phyloP scores from a whole-genome alignment of 2,329 filamentous ascomycete species.

The Lasiodiplodia hormozganensis region DNA sequence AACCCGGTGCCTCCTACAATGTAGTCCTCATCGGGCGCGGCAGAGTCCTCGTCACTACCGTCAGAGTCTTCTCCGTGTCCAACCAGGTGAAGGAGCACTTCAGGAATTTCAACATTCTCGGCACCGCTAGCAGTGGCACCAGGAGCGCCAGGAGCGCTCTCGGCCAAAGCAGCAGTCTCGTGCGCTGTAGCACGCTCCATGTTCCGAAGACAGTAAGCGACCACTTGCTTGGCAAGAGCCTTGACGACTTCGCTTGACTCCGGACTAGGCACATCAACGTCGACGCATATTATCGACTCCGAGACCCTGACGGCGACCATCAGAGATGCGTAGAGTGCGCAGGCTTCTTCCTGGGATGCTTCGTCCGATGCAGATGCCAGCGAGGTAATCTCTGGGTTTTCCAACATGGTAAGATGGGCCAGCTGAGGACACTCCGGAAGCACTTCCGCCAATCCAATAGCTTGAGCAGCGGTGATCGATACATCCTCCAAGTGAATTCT shows the following conservation, averaged over 20 bases:
- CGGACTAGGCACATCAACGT: constrained; percentile 84
- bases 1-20: constrained; percentile 95
- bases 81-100: constrained; percentile 86
- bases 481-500: constrained; percentile 88
- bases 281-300: constrained; percentile 82
- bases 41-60: constrained; percentile 66
- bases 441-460: constrained; percentile 88
- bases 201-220: constrained; percentile 91
- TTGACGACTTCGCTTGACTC: constrained; percentile 90
- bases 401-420: constrained; percentile 85
- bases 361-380: constrained; percentile 80
- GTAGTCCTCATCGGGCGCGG: constrained; percentile 88
- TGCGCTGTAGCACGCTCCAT: constrained; percentile 79
- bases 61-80: constrained; percentile 66
- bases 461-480: constrained; percentile 82
- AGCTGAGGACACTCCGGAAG: constrained; percentile 82
- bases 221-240: constrained; percentile 90
- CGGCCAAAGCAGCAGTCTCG: constrained; percentile 56
- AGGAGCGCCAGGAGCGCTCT: constrained; percentile 42
- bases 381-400: constrained; percentile 75
- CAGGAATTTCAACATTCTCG: constrained; percentile 67
- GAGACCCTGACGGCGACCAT: constrained; percentile 88
- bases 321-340: constrained; percentile 88
- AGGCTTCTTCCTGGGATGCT: constrained; percentile 87
- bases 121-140: constrained; percentile 50